Conservation (phyloP, 129 eudicot species). For the Lactuca saligna region DNA sequence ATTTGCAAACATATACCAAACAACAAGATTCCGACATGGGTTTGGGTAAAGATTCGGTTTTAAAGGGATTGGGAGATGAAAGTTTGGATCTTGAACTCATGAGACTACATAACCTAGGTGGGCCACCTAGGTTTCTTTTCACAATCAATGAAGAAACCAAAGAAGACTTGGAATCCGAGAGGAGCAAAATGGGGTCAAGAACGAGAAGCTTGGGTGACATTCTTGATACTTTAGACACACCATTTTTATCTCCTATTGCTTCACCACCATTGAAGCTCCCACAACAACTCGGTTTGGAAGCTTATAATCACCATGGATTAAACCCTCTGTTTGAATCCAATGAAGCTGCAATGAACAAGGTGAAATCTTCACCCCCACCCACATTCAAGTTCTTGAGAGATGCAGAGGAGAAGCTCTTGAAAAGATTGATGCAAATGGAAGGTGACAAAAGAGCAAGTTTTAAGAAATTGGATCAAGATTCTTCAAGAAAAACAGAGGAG, state of each 20-base stretch:
- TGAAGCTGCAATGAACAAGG: constrained; percentile 45
- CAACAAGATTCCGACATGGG: constrained; percentile 48
- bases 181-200: constrained; percentile 78
- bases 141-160: constrained; percentile 92
- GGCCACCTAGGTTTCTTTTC: constrained; percentile 93
- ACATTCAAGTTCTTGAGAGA: constrained; percentile 89
- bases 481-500: constrained; percentile 32
- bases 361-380: constrained; percentile 87
- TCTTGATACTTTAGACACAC: constrained; percentile 49
- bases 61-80: constrained; percentile 59
- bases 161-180: constrained; percentile 84
- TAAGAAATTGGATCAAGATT: constrained; percentile 39
- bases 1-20: constrained; percentile 31
- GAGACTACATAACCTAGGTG: constrained; percentile 88
- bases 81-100: constrained; percentile 74
- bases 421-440: constrained; percentile 58
- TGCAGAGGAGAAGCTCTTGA: constrained; percentile 82
- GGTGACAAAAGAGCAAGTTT: constrained; percentile 42
- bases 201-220: constrained; percentile 76
- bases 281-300: constrained; percentile 31
- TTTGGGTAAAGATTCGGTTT: constrained; percentile 36
- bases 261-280: constrained; percentile 58
- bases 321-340: constrained; percentile 73
- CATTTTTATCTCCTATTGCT: constrained; percentile 54
- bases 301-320: constrained; percentile 34